Evolutionary conservation across 2,329 filamentous ascomycete genomes (phyloP).

Genomic region (Fusarium avenaceum): DNA sequence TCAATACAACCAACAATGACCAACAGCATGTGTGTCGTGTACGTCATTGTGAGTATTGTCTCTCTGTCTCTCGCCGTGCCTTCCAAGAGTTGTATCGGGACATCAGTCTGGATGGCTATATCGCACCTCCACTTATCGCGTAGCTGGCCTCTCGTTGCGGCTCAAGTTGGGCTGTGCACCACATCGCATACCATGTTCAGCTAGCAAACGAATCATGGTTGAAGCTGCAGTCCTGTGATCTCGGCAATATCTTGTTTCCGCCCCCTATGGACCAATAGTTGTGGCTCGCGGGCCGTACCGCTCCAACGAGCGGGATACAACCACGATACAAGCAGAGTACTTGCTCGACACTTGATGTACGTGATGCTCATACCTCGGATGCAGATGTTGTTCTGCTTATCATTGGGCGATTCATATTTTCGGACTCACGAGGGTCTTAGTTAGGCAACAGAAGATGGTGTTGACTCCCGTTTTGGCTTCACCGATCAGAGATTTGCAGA

Average conservation of each 20-base stretch:
- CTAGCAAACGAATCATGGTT: slow-evolving; percentile 18
- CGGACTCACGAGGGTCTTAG: slow-evolving; percentile 20
- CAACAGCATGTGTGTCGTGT: background rate
- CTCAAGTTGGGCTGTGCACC: slow-evolving; percentile 18
- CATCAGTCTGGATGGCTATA: slow-evolving; percentile 3
- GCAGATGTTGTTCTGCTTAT: background rate
- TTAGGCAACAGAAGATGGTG: slow-evolving; percentile 21
- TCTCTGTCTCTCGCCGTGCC: background rate
- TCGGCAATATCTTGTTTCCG: background rate
- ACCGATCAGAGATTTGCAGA: slow-evolving; percentile 19
- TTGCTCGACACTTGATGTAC: slow-evolving; percentile 14
- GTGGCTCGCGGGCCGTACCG: slow-evolving; percentile 19
- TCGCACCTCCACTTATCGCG: background rate
- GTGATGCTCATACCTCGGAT: slow-evolving; percentile 7
- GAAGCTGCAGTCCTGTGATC: slow-evolving; percentile 7
- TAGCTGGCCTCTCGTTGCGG: background rate
- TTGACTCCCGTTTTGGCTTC: slow-evolving; percentile 19
- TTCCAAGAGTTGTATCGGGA: background rate
- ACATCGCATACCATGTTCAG: background rate
- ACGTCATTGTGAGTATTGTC: background rate
- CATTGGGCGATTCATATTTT: slow-evolving; percentile 3
- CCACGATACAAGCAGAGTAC: slow-evolving; percentile 29
- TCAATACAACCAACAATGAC: slow-evolving; percentile 4
- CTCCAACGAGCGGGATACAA: slow-evolving; percentile 4
- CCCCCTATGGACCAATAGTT: slow-evolving; percentile 4